phyloP scores from a whole-genome alignment of 768 basidiomycete species.

The Xanthoconium purpureum region DNA sequence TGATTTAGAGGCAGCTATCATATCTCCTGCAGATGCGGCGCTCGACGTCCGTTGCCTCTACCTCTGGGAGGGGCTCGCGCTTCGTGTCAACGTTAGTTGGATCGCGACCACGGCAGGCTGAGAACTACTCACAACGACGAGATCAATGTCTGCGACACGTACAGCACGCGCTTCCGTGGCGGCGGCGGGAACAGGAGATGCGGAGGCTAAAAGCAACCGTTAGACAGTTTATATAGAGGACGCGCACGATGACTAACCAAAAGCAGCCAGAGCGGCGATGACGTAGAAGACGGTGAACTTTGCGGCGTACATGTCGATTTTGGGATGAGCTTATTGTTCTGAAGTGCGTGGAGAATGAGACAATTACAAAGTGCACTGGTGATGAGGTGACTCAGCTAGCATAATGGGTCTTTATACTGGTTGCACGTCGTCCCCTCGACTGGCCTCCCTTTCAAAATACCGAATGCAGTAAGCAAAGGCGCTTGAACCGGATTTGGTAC shows the following conservation, averaged over 20 bases:
- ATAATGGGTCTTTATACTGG: constrained; percentile 24
- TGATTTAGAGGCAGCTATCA: constrained; percentile 6
- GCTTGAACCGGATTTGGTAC: neutral
- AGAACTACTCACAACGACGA: constrained; percentile 18
- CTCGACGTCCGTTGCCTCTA: constrained; percentile 12
- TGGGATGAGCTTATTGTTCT: constrained; percentile 29
- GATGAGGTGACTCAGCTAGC: constrained; percentile 9
- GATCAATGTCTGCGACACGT: neutral
- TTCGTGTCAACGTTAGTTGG: constrained; percentile 3
- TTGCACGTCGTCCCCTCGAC: neutral
- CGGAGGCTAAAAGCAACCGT: constrained; percentile 16
- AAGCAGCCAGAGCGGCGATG: constrained; percentile 25
- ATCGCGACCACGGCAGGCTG: too few relatives aligned
- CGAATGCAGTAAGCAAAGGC: constrained; percentile 20
- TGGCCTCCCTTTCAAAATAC: constrained; percentile 25
- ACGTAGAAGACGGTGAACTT: constrained; percentile 30
- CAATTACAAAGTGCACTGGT: neutral
- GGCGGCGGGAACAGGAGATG: constrained; percentile 29
- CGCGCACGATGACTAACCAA: constrained; percentile 21
- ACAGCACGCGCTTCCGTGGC: constrained; percentile 4
- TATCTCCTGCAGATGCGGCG: constrained; percentile 10
- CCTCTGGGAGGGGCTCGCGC: constrained; percentile 12
- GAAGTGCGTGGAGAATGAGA: neutral
- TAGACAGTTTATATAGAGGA: neutral
- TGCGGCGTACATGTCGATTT: constrained; percentile 27